Conservation (phyloP, 1,284 basidiomycete species). For the Malassezia psittaci region DNA sequence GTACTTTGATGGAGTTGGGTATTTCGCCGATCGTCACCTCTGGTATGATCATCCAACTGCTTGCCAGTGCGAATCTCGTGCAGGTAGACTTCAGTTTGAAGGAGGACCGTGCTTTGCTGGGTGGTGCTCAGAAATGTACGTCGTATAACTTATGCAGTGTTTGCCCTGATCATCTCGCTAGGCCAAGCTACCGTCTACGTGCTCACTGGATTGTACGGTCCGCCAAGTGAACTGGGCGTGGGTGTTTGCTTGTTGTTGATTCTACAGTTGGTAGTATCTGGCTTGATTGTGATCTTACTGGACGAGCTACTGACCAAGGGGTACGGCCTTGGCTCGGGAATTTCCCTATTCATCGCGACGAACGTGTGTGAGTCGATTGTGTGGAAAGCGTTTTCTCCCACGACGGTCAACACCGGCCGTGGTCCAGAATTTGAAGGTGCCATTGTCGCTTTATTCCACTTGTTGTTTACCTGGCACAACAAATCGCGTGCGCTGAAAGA, state of each 20-base stretch:
- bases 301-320: constrained; percentile 98
- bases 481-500: constrained; percentile 92
- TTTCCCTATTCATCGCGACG: constrained; percentile 97
- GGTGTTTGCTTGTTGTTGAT: constrained; percentile 90
- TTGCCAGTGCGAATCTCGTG: constrained; percentile 92
- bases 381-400: constrained; percentile 98
- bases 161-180: constrained; percentile 89
- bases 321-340: constrained; percentile 94
- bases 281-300: constrained; percentile 92
- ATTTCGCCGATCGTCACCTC: constrained; percentile 89
- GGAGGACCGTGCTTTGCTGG: constrained; percentile 91
- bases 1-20: constrained; percentile 97
- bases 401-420: constrained; percentile 92
- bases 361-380: constrained; percentile 99
- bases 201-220: constrained; percentile 89
- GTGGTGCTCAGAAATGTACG: constrained; percentile 91
- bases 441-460: constrained; percentile 88
- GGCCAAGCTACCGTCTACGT: constrained; percentile 97
- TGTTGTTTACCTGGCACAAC: constrained; percentile 96
- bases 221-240: constrained; percentile 82
- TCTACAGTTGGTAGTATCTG: constrained; percentile 84
- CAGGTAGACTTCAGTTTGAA: constrained; percentile 95
- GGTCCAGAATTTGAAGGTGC: constrained; percentile 98
- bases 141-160: constrained; percentile 57
- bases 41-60: constrained; percentile 99